Percentiles rank a stretch among this genome's conserved stretches.
phyloP scores from a whole-genome alignment of 768 basidiomycete genomes.

The Panus rudis region DNA sequence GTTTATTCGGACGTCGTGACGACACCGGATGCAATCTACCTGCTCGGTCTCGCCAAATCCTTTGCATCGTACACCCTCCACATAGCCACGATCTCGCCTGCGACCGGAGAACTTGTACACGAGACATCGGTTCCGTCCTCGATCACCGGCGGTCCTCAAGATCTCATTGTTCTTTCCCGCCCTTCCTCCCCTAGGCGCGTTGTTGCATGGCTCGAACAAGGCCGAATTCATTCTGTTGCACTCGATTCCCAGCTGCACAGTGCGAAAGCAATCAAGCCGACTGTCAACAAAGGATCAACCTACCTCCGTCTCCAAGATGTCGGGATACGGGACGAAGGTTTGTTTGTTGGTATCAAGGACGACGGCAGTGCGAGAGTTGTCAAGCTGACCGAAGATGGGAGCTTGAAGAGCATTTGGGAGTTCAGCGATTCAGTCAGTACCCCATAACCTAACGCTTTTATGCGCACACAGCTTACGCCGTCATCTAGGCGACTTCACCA shows the following conservation, averaged over 20 bases:
- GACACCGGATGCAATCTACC: constrained; percentile 48
- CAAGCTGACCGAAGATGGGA: constrained; percentile 37
- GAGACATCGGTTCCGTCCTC: constrained; percentile 48
- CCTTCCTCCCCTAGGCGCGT: too few relatives aligned
- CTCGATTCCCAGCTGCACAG: constrained; percentile 48
- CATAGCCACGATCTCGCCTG: constrained; percentile 50
- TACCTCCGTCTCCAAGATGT: constrained; percentile 57
- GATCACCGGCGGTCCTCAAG: constrained; percentile 27
- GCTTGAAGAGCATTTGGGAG: constrained; percentile 39
- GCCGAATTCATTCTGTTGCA: constrained; percentile 39
- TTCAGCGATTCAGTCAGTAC: constrained; percentile 49
- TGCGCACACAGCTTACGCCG: constrained; percentile 4
- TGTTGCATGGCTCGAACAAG: constrained; percentile 49
- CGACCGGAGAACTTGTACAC: constrained; percentile 44
- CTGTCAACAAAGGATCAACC: constrained; percentile 30
- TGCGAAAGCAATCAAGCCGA: constrained; percentile 38
- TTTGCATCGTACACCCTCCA: constrained; percentile 57
- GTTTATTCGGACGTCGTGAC: constrained; percentile 57
- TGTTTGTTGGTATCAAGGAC: constrained; percentile 50
- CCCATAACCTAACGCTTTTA: background rate
- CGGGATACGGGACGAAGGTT: constrained; percentile 46
- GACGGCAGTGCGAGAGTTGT: constrained; percentile 56
- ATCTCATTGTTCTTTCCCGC: constrained; percentile 32
- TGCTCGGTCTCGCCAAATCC: constrained; percentile 38
- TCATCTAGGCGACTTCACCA: constrained; percentile 33